Evolutionary conservation across 106 monocot genomes (phyloP).

Genomic region (Alisma plantagoaquatica): DNA sequence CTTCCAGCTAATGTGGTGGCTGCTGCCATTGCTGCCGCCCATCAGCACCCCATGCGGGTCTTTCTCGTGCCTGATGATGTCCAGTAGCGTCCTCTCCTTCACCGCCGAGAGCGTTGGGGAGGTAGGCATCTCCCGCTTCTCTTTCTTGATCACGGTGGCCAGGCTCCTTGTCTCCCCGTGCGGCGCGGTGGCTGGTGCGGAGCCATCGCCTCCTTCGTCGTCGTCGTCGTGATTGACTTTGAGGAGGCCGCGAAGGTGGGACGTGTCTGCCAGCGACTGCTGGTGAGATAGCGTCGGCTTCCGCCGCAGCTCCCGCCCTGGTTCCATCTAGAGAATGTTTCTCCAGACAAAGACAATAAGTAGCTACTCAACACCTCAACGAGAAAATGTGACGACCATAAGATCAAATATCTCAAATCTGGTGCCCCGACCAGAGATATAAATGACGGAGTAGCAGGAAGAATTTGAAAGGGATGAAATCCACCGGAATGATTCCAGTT

Average conservation of each 20-base stretch:
- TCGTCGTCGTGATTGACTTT: not conserved
- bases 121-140: not conserved
- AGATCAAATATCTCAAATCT: too few species aligned
- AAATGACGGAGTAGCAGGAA: too few species aligned
- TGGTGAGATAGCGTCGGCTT: not conserved
- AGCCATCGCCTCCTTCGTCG: not conserved
- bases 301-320: not conserved
- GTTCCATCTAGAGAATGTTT: not conserved
- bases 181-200: too few species aligned
- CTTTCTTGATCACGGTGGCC: not conserved
- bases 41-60: not conserved
- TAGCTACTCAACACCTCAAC: not conserved
- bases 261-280: constrained; percentile 1
- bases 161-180: constrained; percentile 1
- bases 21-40: not conserved
- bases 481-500: too few species aligned
- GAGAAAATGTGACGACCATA: not conserved
- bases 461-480: too few species aligned
- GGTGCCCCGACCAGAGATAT: too few species aligned
- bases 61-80: constrained; percentile 14
- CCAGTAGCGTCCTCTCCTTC: constrained; percentile 7
- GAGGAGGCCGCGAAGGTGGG: constrained; percentile 6
- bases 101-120: not conserved
- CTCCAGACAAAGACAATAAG: not conserved
- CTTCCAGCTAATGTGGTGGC: constrained; percentile 3